Evolutionary conservation across 306 rosid genomes (phyloP), one percentile per base, ranked within the genome.

Genomic region (Ormosia semicastrata): DNA sequence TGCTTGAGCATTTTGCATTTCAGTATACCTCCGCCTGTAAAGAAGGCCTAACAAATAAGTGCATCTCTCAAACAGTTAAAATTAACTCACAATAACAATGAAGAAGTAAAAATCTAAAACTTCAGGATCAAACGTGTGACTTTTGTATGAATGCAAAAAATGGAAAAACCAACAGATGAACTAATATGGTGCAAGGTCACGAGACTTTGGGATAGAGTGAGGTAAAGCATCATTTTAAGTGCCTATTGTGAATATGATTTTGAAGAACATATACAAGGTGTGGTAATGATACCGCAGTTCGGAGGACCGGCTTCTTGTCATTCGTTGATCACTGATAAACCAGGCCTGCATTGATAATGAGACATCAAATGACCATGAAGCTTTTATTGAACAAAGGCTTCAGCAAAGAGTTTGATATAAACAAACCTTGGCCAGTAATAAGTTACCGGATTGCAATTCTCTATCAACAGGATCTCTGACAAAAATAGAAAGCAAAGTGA

Each of bases 241-340:
- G 77, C n/a, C 69, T 78, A 24, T 74, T 30, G 71, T 64, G 71
- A 60, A n/a, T 24, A 77, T 71, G 78, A 66, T 60, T 82, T 73
- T 59, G 83, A 73, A 68, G 71, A 81, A 41, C 46, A 66, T 17
- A 17, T 49, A 47, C 9, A 69, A 74, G 84, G 59, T 39, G 37
- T 53, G 47, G 40, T 59, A 70, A 41, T 33, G 2, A 30, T 92
- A 93, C 98, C 98, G 87, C 84, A 95, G 84, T 83, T 95, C 99
- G 71, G 99, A 95, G 64, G 99, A 95, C 13, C 98, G 93, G 83
- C 99, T 95, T 90, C 99, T 90, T 73, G 99, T 93, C 94, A 93
- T 87, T 14, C 98, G 88, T 76, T 93, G 98, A 82, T 94, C 89
- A 70, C 90, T 93, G 53, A 93, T 93, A 86, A 93, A 93, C 99